phyloP scores from a whole-genome alignment of 495 filamentous ascomycete species.

The Penicillium turbatum region DNA sequence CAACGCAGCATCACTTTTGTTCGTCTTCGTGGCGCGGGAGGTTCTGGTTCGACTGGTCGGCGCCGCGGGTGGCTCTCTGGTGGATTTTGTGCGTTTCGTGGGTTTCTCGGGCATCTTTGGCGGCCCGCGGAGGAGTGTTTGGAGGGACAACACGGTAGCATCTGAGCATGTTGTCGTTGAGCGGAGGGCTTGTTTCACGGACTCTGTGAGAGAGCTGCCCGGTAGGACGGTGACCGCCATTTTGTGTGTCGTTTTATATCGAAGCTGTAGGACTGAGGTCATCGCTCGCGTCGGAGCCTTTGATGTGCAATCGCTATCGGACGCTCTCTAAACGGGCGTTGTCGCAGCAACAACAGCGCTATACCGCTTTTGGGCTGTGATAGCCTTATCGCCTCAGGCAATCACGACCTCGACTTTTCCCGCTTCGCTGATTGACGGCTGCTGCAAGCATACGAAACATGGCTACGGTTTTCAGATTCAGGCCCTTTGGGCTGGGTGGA shows the following conservation, averaged over 20 bases:
- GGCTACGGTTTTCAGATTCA: slow-evolving; percentile 13
- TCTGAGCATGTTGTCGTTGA: slow-evolving; percentile 48
- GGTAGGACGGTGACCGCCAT: slow-evolving; percentile 42
- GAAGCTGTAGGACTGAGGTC: slow-evolving; percentile 16
- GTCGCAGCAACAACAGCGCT: slow-evolving; percentile 39
- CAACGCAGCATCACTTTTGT: slow-evolving; percentile 25
- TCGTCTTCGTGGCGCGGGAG: slow-evolving; percentile 33
- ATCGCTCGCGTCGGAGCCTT: slow-evolving; percentile 14
- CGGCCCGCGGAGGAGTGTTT: slow-evolving; percentile 39
- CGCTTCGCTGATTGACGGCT: neutral
- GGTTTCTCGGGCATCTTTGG: slow-evolving; percentile 28
- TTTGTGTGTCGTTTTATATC: neutral
- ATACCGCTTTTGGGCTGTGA: slow-evolving; percentile 15
- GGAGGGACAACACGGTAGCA: slow-evolving; percentile 43
- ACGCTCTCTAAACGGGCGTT: slow-evolving; percentile 27
- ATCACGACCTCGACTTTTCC: slow-evolving; percentile 8
- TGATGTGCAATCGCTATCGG: slow-evolving; percentile 27
- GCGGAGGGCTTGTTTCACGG: slow-evolving; percentile 46
- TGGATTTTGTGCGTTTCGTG: slow-evolving; percentile 23
- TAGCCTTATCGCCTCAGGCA: slow-evolving; percentile 23
- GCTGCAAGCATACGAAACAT: slow-evolving; percentile 6
- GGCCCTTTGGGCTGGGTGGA: slow-evolving; percentile 9
- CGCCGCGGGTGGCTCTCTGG: slow-evolving; percentile 13
- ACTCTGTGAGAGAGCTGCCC: slow-evolving; percentile 35
- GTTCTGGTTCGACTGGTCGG: slow-evolving; percentile 33